A percentile compares a stretch with the other conserved stretches of the same genome.
These are phyloP conservation scores for Calocybe cyanea DNA, from an alignment of 768 basidiomycete genomes.

Conservation along the genomic window DNA sequence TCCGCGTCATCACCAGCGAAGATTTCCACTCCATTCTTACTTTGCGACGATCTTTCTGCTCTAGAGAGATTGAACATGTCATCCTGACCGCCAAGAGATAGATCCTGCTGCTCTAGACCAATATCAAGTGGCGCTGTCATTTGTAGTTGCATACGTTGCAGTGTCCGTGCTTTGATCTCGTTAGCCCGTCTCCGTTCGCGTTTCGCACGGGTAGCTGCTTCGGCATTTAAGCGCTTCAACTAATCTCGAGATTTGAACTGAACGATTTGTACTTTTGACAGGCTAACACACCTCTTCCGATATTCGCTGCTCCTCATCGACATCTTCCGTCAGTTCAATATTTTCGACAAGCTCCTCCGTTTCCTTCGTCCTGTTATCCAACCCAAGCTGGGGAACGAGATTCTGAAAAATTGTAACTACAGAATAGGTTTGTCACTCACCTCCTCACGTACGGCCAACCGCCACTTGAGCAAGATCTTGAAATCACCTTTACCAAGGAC, in stretches of 20 bases:
- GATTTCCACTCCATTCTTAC: slow-evolving; percentile 36
- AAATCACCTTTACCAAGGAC: slow-evolving; percentile 98
- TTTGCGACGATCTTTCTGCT: slow-evolving; percentile 41
- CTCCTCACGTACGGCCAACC: slow-evolving; percentile 83
- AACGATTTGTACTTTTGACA: not conserved
- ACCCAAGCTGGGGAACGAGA: slow-evolving; percentile 59
- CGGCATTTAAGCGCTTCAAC: slow-evolving; percentile 82
- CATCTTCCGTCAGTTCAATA: slow-evolving; percentile 58
- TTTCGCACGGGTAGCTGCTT: slow-evolving; percentile 68
- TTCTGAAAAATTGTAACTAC: not conserved
- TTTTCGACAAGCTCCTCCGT: slow-evolving; percentile 74
- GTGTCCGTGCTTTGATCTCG: slow-evolving; percentile 81
- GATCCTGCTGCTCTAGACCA: slow-evolving; percentile 80
- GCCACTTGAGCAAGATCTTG: slow-evolving; percentile 90
- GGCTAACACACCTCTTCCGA: slow-evolving; percentile 66
- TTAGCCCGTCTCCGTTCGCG: slow-evolving; percentile 82
- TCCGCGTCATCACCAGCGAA: slow-evolving; percentile 23
- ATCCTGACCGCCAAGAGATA: slow-evolving; percentile 72
- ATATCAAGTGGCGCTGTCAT: slow-evolving; percentile 99
- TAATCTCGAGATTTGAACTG: slow-evolving; percentile 25
- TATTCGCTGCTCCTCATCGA: slow-evolving; percentile 88
- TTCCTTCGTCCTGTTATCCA: slow-evolving; percentile 76
- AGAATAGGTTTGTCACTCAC: slow-evolving; percentile 35
- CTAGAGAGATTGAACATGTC: slow-evolving; percentile 85
- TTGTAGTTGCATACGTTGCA: slow-evolving; percentile 93